A percentile compares a stretch with the other conserved stretches of the same genome.
phyloP scores from a whole-genome alignment of 768 basidiomycete species.

The Lentinula lateritia region DNA sequence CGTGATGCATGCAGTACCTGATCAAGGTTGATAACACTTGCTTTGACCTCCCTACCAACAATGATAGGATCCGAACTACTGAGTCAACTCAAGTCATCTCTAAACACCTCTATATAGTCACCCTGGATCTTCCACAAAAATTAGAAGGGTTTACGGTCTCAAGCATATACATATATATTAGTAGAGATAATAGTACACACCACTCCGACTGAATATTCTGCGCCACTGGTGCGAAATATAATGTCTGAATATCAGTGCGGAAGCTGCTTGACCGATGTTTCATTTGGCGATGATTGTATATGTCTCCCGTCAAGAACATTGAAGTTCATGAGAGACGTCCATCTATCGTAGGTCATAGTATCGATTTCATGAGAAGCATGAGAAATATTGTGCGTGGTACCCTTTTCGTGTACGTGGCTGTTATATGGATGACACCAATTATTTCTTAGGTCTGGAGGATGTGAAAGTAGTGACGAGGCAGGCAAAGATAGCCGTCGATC shows the following conservation, averaged over 20 bases:
- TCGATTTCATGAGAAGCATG: constrained; percentile 11
- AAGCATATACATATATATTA: neutral
- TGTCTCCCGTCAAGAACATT: constrained; percentile 13
- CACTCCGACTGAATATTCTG: neutral
- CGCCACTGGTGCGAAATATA: neutral
- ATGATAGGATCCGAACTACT: neutral
- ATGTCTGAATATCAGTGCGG: neutral
- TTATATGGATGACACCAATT: too few species aligned
- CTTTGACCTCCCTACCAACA: neutral
- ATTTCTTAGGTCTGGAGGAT: neutral
- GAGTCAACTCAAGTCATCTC: neutral
- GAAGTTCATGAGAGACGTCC: constrained; percentile 34
- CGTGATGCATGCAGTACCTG: neutral
- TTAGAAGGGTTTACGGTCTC: neutral
- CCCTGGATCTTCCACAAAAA: too few species aligned
- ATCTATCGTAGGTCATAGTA: constrained; percentile 29
- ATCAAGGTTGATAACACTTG: neutral
- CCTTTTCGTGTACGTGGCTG: constrained; percentile 9
- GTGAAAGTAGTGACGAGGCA: neutral
- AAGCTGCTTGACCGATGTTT: neutral
- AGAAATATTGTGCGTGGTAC: neutral
- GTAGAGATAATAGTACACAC: neutral
- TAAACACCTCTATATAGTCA: neutral
- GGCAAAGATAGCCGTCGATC: neutral
- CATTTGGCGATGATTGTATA: neutral